A percentile compares a stretch with the other conserved stretches of the same genome.
phyloP scores from a whole-genome alignment of 2,329 filamentous ascomycete genomes.

The Polytolypa hystricis region DNA sequence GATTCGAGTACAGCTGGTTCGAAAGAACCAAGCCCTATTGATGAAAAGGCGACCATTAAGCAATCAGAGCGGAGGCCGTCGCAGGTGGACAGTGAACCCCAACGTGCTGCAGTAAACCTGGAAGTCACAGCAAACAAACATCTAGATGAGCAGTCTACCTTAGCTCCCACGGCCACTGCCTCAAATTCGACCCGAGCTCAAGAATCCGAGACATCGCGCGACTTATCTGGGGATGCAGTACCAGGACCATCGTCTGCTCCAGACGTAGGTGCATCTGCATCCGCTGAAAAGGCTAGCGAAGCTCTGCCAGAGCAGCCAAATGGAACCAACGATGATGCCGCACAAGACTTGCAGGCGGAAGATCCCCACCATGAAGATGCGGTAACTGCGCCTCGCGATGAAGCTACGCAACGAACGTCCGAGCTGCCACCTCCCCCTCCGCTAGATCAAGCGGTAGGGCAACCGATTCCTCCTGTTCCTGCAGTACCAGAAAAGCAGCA shows the following conservation, averaged over 20 bases:
- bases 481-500: constrained; percentile 43
- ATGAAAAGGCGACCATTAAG: constrained; percentile 28
- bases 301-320: constrained; percentile 14
- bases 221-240: neutral
- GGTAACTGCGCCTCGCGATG: constrained; percentile 29
- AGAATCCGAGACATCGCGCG: neutral
- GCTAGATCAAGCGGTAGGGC: constrained; percentile 28
- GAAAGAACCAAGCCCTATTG: constrained; percentile 25
- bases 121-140: neutral
- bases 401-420: constrained; percentile 34
- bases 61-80: constrained; percentile 18
- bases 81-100: constrained; percentile 20
- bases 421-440: constrained; percentile 49
- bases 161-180: neutral
- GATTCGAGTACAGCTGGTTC: constrained; percentile 32
- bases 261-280: neutral
- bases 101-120: neutral
- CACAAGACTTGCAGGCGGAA: constrained; percentile 48
- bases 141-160: neutral
- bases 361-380: constrained; percentile 44
- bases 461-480: constrained; percentile 33
- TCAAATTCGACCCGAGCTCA: neutral
- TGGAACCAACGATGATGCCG: constrained; percentile 48
- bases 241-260: neutral
- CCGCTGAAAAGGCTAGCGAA: constrained; percentile 5